These are phyloP conservation scores for Papiliotrema terrestris DNA, from an alignment of 1,284 basidiomycete genomes.

Conservation along the genomic window DNA sequence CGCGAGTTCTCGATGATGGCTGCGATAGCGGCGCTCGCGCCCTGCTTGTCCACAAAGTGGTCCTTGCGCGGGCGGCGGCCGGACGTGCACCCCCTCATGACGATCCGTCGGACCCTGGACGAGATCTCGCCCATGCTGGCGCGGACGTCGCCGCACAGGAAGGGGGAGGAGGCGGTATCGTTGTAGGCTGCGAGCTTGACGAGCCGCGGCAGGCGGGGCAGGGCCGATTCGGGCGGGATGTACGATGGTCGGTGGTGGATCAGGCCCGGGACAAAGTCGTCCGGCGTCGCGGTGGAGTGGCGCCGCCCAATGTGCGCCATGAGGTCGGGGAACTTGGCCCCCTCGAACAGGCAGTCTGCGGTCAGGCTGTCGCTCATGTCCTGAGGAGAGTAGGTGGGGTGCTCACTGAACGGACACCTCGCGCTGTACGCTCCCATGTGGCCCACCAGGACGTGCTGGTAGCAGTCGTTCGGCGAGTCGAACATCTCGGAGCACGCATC, in stretches of 20 bases:
- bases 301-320: constrained; percentile 30
- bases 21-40: constrained; percentile 22
- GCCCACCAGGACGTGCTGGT: constrained; percentile 22
- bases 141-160: not conserved
- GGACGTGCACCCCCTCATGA: constrained; percentile 10
- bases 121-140: constrained; percentile 4
- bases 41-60: constrained; percentile 14
- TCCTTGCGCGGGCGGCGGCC: constrained; percentile 18
- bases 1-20: constrained; percentile 22
- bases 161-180: not conserved
- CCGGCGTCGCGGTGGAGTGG: constrained; percentile 28
- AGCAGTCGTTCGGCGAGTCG: constrained; percentile 11
- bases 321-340: constrained; percentile 20
- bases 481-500: constrained; percentile 16
- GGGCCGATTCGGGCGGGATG: constrained; percentile 3
- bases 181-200: not conserved
- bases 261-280: constrained; percentile 37
- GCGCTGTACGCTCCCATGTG: constrained; percentile 31
- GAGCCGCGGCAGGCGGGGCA: constrained; percentile 10
- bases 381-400: not conserved
- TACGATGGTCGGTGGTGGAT: constrained; percentile 22
- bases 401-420: constrained; percentile 37
- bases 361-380: not conserved
- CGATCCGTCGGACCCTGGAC: not conserved
- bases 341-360: constrained; percentile 32